Conservation (phyloP, 352 stramenopile genomes). For the Pythium phragmiticola region DNA sequence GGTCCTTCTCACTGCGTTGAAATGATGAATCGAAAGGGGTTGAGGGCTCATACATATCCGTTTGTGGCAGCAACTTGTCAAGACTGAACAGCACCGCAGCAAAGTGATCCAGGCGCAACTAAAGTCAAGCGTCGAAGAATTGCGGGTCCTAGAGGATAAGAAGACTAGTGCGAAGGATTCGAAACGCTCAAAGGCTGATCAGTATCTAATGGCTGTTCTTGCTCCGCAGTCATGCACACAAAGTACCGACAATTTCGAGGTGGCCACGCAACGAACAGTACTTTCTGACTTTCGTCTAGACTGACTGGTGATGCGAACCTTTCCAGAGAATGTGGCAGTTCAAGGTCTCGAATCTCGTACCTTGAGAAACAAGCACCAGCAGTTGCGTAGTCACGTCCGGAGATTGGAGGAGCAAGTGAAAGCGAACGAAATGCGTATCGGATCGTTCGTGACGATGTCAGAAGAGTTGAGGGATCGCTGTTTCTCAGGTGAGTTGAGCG, state of each 20-base stretch:
- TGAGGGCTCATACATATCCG: background rate
- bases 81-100: conserved; percentile 39
- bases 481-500: background rate
- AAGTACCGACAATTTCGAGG: conserved; percentile 31
- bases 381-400: background rate
- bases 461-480: background rate
- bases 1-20: background rate
- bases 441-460: background rate
- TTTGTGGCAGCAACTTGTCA: conserved; percentile 37
- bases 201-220: conserved; percentile 7
- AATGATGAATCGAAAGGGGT: background rate
- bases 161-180: conserved; percentile 31
- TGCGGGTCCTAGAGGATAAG: conserved; percentile 46
- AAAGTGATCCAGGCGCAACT: conserved; percentile 34
- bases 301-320: background rate
- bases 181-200: background rate
- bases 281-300: background rate
- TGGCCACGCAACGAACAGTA: background rate
- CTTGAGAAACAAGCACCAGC: conserved; percentile 3
- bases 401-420: background rate
- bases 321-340: background rate
- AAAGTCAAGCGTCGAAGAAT: conserved; percentile 28
- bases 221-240: conserved; percentile 35
- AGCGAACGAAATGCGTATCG: background rate
- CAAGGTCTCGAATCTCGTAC: background rate